These are phyloP conservation scores for Achaetomium macrosporum DNA, from an alignment of 2,329 filamentous ascomycete species.

Conservation along the genomic window DNA sequence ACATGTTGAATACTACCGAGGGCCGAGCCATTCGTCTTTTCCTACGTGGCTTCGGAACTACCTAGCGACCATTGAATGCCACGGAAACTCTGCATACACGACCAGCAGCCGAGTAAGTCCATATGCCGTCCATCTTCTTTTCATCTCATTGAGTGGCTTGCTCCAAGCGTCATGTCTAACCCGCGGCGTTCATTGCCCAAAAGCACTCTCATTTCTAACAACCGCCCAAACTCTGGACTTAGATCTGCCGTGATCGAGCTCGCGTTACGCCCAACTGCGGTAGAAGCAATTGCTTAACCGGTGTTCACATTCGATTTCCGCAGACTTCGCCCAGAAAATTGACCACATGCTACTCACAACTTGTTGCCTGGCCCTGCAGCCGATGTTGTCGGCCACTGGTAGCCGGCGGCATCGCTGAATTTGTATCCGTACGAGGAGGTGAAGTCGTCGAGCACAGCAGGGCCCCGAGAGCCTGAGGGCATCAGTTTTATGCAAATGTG, in stretches of 20 bases:
- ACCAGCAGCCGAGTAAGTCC: not conserved
- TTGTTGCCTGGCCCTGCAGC: conserved; percentile 63
- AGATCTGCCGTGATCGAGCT: conserved; percentile 7
- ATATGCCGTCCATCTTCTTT: conserved; percentile 5
- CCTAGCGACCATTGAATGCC: not conserved
- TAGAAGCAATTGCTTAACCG: conserved; percentile 18
- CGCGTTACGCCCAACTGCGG: conserved; percentile 18
- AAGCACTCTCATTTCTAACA: conserved; percentile 6
- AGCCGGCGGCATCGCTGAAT: conserved; percentile 93
- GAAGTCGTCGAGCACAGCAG: conserved; percentile 95
- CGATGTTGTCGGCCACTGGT: conserved; percentile 85
- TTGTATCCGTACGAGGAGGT: conserved; percentile 98
- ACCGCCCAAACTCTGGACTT: conserved; percentile 6
- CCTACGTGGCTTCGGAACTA: not conserved
- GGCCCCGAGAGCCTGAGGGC: conserved; percentile 79
- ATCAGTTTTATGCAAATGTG: conserved; percentile 8
- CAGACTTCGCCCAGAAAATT: not conserved
- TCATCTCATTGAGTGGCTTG: not conserved
- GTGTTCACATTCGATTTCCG: conserved; percentile 6
- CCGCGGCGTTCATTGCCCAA: conserved; percentile 9
- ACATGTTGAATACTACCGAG: conserved; percentile 4
- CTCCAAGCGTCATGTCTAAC: conserved; percentile 8
- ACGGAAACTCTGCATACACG: not conserved
- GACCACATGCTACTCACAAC: conserved; percentile 50
- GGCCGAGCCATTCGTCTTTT: not conserved